These are phyloP conservation scores for Tagetes erecta DNA, from an alignment of 129 eudicot genomes.

Conservation along the genomic window DNA sequence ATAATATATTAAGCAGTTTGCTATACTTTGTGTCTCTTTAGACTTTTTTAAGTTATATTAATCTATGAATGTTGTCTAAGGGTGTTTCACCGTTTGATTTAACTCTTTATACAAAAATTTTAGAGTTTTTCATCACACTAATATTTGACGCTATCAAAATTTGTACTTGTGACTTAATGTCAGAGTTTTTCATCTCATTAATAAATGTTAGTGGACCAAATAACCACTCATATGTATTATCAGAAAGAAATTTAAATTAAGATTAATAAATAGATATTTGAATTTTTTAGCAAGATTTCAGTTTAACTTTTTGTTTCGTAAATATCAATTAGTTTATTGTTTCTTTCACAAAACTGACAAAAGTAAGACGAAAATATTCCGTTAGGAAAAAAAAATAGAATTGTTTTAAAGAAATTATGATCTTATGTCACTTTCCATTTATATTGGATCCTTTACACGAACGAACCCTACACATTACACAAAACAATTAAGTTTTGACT, in stretches of 20 bases:
- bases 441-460: not conserved
- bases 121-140: no score
- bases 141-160: no score
- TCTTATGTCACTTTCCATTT: conserved; percentile 15
- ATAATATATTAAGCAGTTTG: not conserved
- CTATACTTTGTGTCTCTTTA: not conserved
- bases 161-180: no score
- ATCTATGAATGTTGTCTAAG: not conserved
- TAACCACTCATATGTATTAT: no score
- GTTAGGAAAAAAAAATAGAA: not conserved
- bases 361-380: not conserved
- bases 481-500: no score
- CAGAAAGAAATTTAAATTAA: no score
- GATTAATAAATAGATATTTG: not conserved
- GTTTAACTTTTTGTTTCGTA: not conserved
- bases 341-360: not conserved
- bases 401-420: not conserved
- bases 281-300: not conserved
- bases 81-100: no score
- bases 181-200: no score
- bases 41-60: not conserved
- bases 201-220: no score
- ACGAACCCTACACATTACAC: no score
- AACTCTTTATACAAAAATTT: no score
- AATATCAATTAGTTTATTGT: not conserved